Conservation (phyloP, 116 monocot species). For the Dioscorea cayenensis region DNA sequence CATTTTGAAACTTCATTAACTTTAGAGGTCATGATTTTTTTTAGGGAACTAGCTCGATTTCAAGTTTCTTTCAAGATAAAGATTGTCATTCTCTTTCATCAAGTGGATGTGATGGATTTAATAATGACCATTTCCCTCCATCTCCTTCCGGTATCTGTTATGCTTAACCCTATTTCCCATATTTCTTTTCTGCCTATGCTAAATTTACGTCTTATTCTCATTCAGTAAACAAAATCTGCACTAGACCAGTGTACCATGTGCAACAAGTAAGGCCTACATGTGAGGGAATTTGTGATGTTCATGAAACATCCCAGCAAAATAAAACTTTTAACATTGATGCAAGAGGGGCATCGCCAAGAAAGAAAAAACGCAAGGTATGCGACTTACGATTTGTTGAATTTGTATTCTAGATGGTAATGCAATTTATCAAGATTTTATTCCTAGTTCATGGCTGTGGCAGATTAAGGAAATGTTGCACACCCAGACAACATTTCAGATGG, state of each 20-base stretch:
- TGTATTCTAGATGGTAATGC: too few relatives aligned
- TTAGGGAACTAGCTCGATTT: conserved; percentile 65
- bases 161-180: neutral
- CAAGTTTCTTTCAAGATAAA: conserved; percentile 40
- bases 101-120: conserved; percentile 13
- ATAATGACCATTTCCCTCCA: conserved; percentile 6
- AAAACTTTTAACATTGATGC: neutral
- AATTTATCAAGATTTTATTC: too few relatives aligned
- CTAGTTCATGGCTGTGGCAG: too few relatives aligned
- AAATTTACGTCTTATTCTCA: neutral
- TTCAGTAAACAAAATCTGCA: conserved; percentile 23
- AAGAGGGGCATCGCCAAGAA: conserved; percentile 8
- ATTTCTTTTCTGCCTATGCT: neutral
- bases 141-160: conserved; percentile 16
- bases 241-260: neutral
- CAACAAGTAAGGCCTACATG: conserved; percentile 7
- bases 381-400: neutral
- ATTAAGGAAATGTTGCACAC: too few relatives aligned
- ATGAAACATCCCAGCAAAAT: conserved; percentile 10
- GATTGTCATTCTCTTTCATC: conserved; percentile 11
- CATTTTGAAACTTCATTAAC: neutral
- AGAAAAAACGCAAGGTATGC: conserved; percentile 32
- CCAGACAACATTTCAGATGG: too few relatives aligned
- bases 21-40: neutral
- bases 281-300: conserved; percentile 11